A percentile compares a stretch with the other conserved stretches of the same genome.
These are phyloP conservation scores for Datisca glomerata DNA, from an alignment of 306 rosid genomes.

Conservation along the genomic window DNA sequence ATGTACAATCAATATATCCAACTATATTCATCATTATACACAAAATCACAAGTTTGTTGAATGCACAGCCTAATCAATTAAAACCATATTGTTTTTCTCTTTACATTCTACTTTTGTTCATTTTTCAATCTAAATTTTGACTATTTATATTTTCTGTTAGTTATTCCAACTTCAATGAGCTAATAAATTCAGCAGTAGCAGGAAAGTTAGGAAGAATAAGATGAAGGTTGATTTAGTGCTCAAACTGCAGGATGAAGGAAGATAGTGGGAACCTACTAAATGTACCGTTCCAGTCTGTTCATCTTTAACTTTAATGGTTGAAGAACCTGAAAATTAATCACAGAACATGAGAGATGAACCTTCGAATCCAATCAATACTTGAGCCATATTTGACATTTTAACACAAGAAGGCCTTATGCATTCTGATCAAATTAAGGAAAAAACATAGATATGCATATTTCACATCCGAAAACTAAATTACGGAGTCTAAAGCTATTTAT, in stretches of 20 bases:
- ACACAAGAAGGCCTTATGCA: no score
- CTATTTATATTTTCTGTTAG: slow-evolving; percentile 15
- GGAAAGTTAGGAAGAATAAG: slow-evolving; percentile 29
- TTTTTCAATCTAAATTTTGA: neutral
- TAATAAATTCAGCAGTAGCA: slow-evolving; percentile 26
- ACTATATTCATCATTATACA: no score
- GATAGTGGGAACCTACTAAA: slow-evolving; percentile 72
- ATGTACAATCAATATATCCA: no score
- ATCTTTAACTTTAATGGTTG: slow-evolving; percentile 70
- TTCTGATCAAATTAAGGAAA: no score
- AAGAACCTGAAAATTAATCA: slow-evolving; percentile 68
- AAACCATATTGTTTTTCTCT: no score
- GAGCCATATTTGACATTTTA: neutral
- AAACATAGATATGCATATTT: no score
- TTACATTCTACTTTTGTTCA: no score
- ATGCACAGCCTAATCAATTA: no score
- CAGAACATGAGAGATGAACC: slow-evolving; percentile 1
- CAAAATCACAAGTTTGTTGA: no score
- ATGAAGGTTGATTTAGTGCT: slow-evolving; percentile 23
- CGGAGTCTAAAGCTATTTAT: no score
- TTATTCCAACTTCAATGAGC: slow-evolving; percentile 24
- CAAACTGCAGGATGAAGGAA: slow-evolving; percentile 38
- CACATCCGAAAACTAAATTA: no score
- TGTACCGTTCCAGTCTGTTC: slow-evolving; percentile 86
- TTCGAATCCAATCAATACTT: neutral